Evolutionary conservation across 306 rosid genomes (phyloP).

Genomic region (Quercus berberidifolia): DNA sequence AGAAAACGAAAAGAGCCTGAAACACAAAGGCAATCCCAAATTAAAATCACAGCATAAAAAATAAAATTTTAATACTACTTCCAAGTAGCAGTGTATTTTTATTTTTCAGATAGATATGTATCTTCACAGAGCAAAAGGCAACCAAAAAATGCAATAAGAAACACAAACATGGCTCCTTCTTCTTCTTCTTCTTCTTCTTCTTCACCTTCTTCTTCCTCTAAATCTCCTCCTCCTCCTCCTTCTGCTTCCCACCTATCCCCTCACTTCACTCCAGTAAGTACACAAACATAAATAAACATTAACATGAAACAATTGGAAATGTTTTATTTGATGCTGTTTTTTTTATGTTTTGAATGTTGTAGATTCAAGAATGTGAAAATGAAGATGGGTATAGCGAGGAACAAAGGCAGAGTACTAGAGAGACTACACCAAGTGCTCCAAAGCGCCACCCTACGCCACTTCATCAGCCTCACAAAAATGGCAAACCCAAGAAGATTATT

Average conservation of each 20-base stretch:
- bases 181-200: slow-evolving; percentile 24
- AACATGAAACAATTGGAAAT: neutral
- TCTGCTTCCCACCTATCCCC: slow-evolving; percentile 23
- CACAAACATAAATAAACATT: neutral
- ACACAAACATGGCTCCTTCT: slow-evolving; percentile 31
- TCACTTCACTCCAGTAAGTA: slow-evolving; percentile 41
- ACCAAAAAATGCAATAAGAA: slow-evolving; percentile 5
- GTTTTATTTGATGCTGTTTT: neutral
- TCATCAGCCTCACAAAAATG: slow-evolving; percentile 22
- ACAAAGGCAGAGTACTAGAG: slow-evolving; percentile 28
- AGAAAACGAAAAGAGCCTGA: slow-evolving; percentile 2
- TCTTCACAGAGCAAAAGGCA: neutral
- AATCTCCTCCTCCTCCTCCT: slow-evolving; percentile 31
- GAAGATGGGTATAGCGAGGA: slow-evolving; percentile 42
- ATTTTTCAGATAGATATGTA: neutral
- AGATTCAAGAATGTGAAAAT: slow-evolving; percentile 63
- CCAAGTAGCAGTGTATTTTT: neutral
- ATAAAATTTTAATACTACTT: neutral
- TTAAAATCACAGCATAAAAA: neutral
- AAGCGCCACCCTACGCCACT: slow-evolving; percentile 53
- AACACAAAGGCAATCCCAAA: neutral
- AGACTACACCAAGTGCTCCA: slow-evolving; percentile 36
- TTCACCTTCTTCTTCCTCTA: slow-evolving; percentile 29
- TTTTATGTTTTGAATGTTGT: slow-evolving; percentile 14
- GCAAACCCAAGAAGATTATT: slow-evolving; percentile 33